phyloP scores from a whole-genome alignment of 305 asterid species.

The Fraxinus sp. region DNA sequence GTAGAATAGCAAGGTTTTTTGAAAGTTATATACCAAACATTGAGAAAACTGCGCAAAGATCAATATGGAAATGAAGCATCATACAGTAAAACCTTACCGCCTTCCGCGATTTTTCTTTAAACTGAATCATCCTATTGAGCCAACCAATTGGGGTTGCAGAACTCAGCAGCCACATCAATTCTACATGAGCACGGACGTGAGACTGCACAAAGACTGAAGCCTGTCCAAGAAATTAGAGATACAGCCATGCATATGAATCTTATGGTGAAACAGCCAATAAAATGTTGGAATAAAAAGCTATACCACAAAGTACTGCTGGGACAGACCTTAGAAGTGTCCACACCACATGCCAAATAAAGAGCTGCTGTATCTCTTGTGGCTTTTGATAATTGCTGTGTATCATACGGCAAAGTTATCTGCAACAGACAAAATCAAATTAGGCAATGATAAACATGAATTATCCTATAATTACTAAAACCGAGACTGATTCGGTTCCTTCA shows the following conservation, averaged over 20 bases:
- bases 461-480: background rate
- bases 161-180: conserved; percentile 95
- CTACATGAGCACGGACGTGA: conserved; percentile 92
- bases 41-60: background rate
- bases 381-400: conserved; percentile 64
- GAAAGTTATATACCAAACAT: background rate
- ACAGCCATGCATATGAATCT: conserved; percentile 20
- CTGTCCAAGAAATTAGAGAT: conserved; percentile 43
- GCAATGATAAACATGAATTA: background rate
- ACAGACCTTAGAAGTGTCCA: conserved; percentile 78
- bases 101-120: conserved; percentile 89
- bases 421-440: conserved; percentile 10
- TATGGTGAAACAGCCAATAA: background rate
- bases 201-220: conserved; percentile 98
- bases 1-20: background rate
- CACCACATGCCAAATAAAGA: conserved; percentile 95
- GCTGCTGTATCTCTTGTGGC: conserved; percentile 95
- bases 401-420: conserved; percentile 91
- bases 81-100: conserved; percentile 55
- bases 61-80: conserved; percentile 19
- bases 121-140: conserved; percentile 95
- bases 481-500: background rate
- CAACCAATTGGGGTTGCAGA: conserved; percentile 89
- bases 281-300: background rate
- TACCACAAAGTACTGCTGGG: background rate